These are phyloP conservation scores for Hyphodiscus hymeniophilus DNA, from an alignment of 495 filamentous ascomycete genomes.

Conservation along the genomic window DNA sequence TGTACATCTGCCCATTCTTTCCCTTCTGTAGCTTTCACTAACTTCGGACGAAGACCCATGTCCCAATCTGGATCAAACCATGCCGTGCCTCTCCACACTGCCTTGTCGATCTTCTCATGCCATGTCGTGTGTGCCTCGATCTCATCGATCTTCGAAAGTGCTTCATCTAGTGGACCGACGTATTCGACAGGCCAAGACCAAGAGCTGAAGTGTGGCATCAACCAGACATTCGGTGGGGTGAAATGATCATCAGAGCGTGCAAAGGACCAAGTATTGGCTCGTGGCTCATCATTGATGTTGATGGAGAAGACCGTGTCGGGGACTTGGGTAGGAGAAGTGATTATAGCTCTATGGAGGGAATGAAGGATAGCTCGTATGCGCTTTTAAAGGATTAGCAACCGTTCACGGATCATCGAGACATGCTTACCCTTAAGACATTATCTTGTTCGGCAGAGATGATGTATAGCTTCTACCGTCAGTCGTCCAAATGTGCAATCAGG, in stretches of 20 bases:
- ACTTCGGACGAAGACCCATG: conserved; percentile 34
- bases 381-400: conserved; percentile 12
- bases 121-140: conserved; percentile 30
- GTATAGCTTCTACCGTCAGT: neutral
- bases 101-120: conserved; percentile 51
- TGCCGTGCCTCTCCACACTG: conserved; percentile 61
- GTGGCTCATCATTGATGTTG: conserved; percentile 36
- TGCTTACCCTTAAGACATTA: neutral
- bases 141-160: conserved; percentile 30
- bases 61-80: conserved; percentile 39
- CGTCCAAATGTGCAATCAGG: neutral
- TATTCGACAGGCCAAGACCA: conserved; percentile 60
- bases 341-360: conserved; percentile 41
- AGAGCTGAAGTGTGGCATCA: conserved; percentile 76
- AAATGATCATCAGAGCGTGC: conserved; percentile 31
- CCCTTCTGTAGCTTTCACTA: conserved; percentile 28
- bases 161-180: conserved; percentile 16
- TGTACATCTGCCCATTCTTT: conserved; percentile 42
- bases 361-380: conserved; percentile 33
- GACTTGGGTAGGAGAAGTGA: conserved; percentile 36
- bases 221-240: conserved; percentile 41
- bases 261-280: conserved; percentile 30
- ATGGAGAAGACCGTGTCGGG: conserved; percentile 57
- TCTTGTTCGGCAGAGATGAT: neutral
- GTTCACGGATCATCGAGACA: neutral